phyloP scores from a whole-genome alignment of 23 red algal species.

The Pyropia haitanensis region DNA sequence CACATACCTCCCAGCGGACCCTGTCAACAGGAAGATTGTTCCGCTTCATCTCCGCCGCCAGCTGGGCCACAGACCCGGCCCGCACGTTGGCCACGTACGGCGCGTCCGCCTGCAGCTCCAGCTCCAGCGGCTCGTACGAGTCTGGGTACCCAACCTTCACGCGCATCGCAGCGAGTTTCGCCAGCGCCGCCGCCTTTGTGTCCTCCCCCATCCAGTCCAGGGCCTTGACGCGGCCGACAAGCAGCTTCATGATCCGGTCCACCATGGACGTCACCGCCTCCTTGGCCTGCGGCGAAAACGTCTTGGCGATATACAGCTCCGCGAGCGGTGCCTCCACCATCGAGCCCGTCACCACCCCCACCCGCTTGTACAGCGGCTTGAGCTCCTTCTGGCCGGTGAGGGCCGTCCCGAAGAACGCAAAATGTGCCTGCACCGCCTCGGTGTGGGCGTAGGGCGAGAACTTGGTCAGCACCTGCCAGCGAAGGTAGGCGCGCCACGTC shows the following conservation, averaged over 20 bases:
- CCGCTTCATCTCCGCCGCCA: slow-evolving; percentile 24
- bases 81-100: slow-evolving; percentile 36
- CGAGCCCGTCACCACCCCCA: slow-evolving; percentile 6
- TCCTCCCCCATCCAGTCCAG: slow-evolving; percentile 55
- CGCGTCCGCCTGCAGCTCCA: slow-evolving; percentile 18
- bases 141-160: slow-evolving; percentile 68
- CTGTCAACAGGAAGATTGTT: slow-evolving; percentile 52
- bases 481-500: slow-evolving; percentile 26
- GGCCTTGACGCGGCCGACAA: slow-evolving; percentile 7
- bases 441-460: slow-evolving; percentile 16
- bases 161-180: slow-evolving; percentile 35
- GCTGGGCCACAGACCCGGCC: slow-evolving; percentile 17
- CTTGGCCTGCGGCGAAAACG: slow-evolving; percentile 40
- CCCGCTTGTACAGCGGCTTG: slow-evolving; percentile 62
- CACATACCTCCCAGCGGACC: slow-evolving; percentile 15
- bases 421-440: slow-evolving; percentile 26
- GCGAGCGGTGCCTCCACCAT: slow-evolving; percentile 43
- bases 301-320: slow-evolving; percentile 42
- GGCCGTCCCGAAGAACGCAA: slow-evolving; percentile 37
- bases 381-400: slow-evolving; percentile 57
- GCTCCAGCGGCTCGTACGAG: slow-evolving; percentile 6
- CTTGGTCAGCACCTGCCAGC: slow-evolving; percentile 28
- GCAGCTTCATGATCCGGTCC: slow-evolving; percentile 29
- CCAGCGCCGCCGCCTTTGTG: slow-evolving; percentile 45
- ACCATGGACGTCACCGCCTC: slow-evolving; percentile 51